These are phyloP conservation scores for Mortierella sp. DNA, from an alignment of 371 early-diverging fungal genomes.

Conservation along the genomic window DNA sequence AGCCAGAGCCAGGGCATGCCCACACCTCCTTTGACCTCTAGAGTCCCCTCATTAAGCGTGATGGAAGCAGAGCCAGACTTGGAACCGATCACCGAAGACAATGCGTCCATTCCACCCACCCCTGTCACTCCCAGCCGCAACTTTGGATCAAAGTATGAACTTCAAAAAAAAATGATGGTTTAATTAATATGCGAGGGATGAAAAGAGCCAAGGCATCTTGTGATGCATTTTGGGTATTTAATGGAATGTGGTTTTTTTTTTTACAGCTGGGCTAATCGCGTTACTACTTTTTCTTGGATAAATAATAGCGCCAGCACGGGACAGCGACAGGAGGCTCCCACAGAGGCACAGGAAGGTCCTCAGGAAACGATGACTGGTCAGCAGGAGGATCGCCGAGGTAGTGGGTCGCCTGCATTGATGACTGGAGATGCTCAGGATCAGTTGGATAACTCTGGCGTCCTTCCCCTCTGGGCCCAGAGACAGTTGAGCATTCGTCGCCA, in stretches of 20 bases:
- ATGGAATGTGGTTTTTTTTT: background rate
- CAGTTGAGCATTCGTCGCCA: constrained; percentile 51
- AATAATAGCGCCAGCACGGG: background rate
- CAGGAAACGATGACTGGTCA: background rate
- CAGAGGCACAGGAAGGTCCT: background rate
- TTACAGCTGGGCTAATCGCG: background rate
- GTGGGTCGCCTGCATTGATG: background rate
- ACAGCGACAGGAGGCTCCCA: background rate
- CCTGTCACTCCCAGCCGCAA: background rate
- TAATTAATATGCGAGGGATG: background rate
- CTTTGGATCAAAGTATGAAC: background rate
- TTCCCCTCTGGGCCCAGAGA: constrained; percentile 51
- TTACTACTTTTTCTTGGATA: background rate
- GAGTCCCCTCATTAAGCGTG: constrained; percentile 13
- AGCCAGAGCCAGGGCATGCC: constrained; percentile 25
- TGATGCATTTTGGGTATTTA: background rate
- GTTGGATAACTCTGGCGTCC: background rate
- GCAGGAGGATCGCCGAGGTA: background rate
- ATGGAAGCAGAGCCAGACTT: constrained; percentile 24
- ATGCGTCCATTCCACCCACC: background rate
- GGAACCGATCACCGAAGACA: background rate
- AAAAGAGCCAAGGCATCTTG: background rate
- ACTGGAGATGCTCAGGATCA: constrained; percentile 14
- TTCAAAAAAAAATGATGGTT: background rate
- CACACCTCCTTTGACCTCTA: constrained; percentile 41